A percentile compares a stretch with the other conserved stretches of the same genome.
These are phyloP conservation scores for Dothistroma septosporum DNA, from an alignment of 2,329 filamentous ascomycete genomes.

Conservation along the genomic window DNA sequence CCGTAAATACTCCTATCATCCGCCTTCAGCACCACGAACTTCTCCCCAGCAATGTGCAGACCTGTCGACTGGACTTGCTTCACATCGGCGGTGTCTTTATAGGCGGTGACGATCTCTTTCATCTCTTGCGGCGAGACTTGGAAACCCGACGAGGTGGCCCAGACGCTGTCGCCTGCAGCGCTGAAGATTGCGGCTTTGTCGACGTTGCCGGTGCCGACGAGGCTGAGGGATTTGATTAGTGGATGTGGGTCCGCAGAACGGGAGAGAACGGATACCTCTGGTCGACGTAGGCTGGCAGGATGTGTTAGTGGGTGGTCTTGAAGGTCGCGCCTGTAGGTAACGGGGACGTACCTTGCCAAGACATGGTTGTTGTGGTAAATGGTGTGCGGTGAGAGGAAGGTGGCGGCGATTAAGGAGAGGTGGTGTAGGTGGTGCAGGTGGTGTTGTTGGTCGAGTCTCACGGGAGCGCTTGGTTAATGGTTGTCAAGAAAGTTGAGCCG, in stretches of 20 bases:
- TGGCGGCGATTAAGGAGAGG: background rate
- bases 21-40: constrained; percentile 71
- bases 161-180: constrained; percentile 71
- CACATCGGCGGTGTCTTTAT: constrained; percentile 52
- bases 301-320: constrained; percentile 11
- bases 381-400: constrained; percentile 9
- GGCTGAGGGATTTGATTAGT: constrained; percentile 49
- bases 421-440: background rate
- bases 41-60: constrained; percentile 69
- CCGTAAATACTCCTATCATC: constrained; percentile 78
- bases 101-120: constrained; percentile 49
- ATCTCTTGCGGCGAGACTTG: constrained; percentile 62
- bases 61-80: constrained; percentile 69
- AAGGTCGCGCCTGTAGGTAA: constrained; percentile 4
- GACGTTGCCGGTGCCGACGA: constrained; percentile 72
- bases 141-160: constrained; percentile 70
- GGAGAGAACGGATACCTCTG: constrained; percentile 47
- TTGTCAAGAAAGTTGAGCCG: background rate
- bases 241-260: constrained; percentile 5
- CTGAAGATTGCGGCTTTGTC: constrained; percentile 85
- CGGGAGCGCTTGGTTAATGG: background rate
- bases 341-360: constrained; percentile 64
- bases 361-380: constrained; percentile 50
- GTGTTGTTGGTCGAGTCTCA: background rate
- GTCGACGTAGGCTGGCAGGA: constrained; percentile 55